Conservation (phyloP, 2,329 filamentous ascomycete species). For the Botrytis medusae region DNA sequence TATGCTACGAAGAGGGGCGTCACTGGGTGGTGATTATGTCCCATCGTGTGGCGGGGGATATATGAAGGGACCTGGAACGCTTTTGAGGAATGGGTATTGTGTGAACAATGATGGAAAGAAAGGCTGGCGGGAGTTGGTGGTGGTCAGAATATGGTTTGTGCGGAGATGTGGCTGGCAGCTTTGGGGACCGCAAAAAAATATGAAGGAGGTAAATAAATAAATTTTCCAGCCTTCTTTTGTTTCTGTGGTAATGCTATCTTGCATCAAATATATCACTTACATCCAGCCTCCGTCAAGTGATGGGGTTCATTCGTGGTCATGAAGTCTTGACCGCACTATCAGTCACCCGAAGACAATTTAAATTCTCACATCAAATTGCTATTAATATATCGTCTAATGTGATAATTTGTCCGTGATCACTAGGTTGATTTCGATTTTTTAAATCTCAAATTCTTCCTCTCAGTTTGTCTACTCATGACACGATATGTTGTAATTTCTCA, state of each 20-base stretch:
- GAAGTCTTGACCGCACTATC: background rate
- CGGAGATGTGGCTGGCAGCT: background rate
- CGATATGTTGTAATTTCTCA: background rate
- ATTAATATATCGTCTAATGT: background rate
- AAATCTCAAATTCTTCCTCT: background rate
- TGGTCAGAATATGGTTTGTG: slow-evolving; percentile 4
- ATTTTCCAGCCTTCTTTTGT: slow-evolving; percentile 7
- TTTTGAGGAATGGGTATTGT: background rate
- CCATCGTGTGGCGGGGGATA: background rate
- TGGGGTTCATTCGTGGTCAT: background rate
- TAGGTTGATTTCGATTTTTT: background rate
- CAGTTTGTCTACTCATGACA: background rate
- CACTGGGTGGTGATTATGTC: background rate
- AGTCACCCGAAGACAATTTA: background rate
- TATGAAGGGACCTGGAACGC: background rate
- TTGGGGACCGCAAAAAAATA: background rate
- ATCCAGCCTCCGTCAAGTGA: background rate
- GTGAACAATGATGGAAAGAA: background rate
- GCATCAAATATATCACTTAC: background rate
- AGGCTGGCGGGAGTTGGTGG: background rate
- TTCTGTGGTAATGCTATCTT: slow-evolving; percentile 5
- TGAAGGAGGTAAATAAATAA: background rate
- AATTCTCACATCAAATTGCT: background rate
- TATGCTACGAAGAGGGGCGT: slow-evolving; percentile 5
- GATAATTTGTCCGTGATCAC: background rate